phyloP scores from a whole-genome alignment of 345 rosid species.

The Heritiera littoralis region DNA sequence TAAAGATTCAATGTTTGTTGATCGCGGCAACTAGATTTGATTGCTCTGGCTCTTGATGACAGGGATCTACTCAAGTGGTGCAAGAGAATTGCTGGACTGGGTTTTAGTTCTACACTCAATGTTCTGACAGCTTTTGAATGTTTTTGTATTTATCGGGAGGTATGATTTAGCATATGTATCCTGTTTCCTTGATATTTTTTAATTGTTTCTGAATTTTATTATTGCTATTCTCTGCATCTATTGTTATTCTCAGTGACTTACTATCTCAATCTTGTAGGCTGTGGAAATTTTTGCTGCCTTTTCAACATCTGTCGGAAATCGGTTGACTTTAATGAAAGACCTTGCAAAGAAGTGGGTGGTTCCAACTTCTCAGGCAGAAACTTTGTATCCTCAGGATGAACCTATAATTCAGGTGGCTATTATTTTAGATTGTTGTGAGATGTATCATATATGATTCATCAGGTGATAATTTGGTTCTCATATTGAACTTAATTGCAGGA shows the following conservation, averaged over 20 bases:
- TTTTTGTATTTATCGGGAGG: conserved; percentile 74
- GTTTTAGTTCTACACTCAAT: conserved; percentile 22
- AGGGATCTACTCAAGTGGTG: conserved; percentile 98
- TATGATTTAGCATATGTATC: conserved; percentile 26
- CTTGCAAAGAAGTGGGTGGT: conserved; percentile 68
- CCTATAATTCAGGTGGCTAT: conserved; percentile 75
- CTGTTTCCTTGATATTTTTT: conserved; percentile 6
- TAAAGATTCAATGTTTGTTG: conserved; percentile 4
- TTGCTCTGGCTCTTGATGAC: conserved; percentile 35
- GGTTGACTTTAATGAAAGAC: conserved; percentile 51
- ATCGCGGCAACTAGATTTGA: conserved; percentile 1
- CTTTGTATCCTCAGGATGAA: conserved; percentile 49
- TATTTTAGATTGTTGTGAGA: conserved; percentile 19
- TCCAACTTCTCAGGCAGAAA: conserved; percentile 42
- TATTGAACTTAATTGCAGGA: conserved; percentile 51
- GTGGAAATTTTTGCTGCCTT: conserved; percentile 76
- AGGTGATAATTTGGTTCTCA: conserved; percentile 27
- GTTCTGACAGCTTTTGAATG: conserved; percentile 51
- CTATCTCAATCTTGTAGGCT: conserved; percentile 48
- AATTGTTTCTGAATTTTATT: background rate
- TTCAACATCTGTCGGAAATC: conserved; percentile 49
- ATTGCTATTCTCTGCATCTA: conserved; percentile 2
- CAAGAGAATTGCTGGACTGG: conserved; percentile 62
- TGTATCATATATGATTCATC: background rate
- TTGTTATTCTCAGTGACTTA: conserved; percentile 10